A percentile compares a stretch with the other conserved stretches of the same genome.
These are phyloP conservation scores for Zalaria sp. DNA, from an alignment of 2,329 filamentous ascomycete species.

Conservation along the genomic window DNA sequence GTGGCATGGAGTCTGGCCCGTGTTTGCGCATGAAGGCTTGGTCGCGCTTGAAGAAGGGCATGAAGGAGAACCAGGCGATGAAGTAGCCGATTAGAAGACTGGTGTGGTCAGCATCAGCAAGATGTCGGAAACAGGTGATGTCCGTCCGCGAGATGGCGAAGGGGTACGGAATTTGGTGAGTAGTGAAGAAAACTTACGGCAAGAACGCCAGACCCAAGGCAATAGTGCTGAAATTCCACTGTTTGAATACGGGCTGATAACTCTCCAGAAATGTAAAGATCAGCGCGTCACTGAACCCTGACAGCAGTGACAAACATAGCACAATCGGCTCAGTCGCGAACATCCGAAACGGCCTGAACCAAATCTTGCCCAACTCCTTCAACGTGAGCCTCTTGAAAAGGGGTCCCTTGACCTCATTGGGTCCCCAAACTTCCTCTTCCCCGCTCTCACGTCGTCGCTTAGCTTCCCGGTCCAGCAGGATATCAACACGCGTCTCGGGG, in stretches of 20 bases:
- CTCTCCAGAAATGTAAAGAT: conserved; percentile 66
- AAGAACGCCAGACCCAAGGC: conserved; percentile 46
- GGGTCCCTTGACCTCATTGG: conserved; percentile 47
- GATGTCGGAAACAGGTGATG: no score
- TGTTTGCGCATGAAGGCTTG: conserved; percentile 27
- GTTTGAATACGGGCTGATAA: conserved; percentile 49
- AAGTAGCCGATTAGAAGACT: conserved; percentile 46
- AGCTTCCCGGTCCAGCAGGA: conserved; percentile 62
- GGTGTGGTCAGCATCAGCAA: no score
- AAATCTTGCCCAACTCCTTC: conserved; percentile 32
- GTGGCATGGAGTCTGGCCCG: conserved; percentile 37
- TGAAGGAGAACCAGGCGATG: conserved; percentile 44
- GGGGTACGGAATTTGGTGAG: not conserved
- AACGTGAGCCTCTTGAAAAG: conserved; percentile 16
- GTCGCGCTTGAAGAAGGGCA: conserved; percentile 44
- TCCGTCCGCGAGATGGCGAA: no score
- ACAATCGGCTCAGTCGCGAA: conserved; percentile 61
- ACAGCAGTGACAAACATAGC: conserved; percentile 50
- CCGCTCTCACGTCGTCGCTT: conserved; percentile 53
- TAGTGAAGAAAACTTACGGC: conserved; percentile 23
- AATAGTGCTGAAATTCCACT: conserved; percentile 47
- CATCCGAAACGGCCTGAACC: conserved; percentile 55
- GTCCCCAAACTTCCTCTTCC: conserved; percentile 51
- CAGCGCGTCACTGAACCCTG: conserved; percentile 56
- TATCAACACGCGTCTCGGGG: conserved; percentile 61